Conservation (phyloP, 176 grass and related monocot species). For the Pontederia crassipes region DNA sequence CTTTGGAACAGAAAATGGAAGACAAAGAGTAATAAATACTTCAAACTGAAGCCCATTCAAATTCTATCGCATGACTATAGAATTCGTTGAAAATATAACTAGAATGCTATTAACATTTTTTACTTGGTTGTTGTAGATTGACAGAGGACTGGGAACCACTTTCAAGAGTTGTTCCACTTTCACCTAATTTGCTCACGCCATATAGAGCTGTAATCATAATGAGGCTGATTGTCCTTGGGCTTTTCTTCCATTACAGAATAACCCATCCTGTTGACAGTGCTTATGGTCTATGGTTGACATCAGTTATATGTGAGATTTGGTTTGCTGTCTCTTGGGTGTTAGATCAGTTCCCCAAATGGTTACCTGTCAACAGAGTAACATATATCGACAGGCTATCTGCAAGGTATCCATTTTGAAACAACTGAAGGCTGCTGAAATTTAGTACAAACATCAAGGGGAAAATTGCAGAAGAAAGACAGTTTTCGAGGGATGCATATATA, state of each 20-base stretch:
- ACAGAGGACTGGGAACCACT: constrained; percentile 74
- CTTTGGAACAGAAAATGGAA: constrained; percentile 80
- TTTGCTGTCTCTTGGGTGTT: constrained; percentile 98
- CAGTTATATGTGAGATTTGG: constrained; percentile 97
- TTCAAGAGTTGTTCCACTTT: constrained; percentile 76
- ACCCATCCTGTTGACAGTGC: constrained; percentile 88
- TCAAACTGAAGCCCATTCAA: too few species aligned
- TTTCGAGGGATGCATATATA: too few species aligned
- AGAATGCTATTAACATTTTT: constrained; percentile 6
- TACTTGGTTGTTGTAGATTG: constrained; percentile 37
- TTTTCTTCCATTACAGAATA: constrained; percentile 99
- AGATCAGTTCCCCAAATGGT: constrained; percentile 99
- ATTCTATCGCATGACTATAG: neutral
- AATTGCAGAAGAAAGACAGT: too few species aligned
- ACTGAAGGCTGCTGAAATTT: neutral
- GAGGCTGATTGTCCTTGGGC: constrained; percentile 78
- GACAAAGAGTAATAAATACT: constrained; percentile 61
- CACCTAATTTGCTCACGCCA: constrained; percentile 95
- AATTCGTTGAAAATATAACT: neutral
- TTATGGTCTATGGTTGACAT: constrained; percentile 87
- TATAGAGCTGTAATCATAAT: constrained; percentile 94
- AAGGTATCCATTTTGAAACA: constrained; percentile 36
- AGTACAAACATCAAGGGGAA: neutral
- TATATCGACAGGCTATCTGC: constrained; percentile 86
- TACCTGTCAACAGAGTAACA: constrained; percentile 75